phyloP scores from a whole-genome alignment of 2,329 filamentous ascomycete genomes.

The Cordyceps cicadae region DNA sequence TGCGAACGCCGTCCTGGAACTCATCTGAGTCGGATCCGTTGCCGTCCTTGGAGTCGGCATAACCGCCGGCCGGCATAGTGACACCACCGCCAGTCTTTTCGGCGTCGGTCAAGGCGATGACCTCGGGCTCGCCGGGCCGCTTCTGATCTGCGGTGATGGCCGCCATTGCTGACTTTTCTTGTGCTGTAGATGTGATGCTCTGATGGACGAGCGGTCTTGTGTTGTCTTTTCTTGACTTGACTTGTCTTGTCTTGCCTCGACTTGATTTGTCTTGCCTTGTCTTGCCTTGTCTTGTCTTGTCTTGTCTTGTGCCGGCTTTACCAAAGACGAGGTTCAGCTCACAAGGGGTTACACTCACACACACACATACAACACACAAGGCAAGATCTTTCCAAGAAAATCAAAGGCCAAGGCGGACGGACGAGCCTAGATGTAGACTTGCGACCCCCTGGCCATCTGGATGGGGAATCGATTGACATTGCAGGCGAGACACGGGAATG shows the following conservation, averaged over 20 bases:
- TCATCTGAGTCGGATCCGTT: conserved; percentile 19
- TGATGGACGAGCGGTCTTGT: no score
- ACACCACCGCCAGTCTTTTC: neutral
- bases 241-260: no score
- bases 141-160: neutral
- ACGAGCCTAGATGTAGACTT: neutral
- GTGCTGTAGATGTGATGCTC: no score
- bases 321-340: neutral
- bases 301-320: neutral
- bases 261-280: no score
- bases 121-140: neutral
- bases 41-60: conserved; percentile 2
- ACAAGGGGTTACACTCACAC: neutral
- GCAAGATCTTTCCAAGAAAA: neutral
- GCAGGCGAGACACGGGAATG: neutral
- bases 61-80: neutral
- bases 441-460: neutral
- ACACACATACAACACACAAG: neutral
- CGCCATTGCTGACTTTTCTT: neutral
- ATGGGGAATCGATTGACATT: neutral
- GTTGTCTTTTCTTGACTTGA: no score
- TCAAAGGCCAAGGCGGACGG: neutral
- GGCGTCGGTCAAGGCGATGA: neutral
- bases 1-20: conserved; percentile 29
- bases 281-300: no score